Conservation (phyloP, 345 rosid genomes). For the Eucalyptus curtisii region DNA sequence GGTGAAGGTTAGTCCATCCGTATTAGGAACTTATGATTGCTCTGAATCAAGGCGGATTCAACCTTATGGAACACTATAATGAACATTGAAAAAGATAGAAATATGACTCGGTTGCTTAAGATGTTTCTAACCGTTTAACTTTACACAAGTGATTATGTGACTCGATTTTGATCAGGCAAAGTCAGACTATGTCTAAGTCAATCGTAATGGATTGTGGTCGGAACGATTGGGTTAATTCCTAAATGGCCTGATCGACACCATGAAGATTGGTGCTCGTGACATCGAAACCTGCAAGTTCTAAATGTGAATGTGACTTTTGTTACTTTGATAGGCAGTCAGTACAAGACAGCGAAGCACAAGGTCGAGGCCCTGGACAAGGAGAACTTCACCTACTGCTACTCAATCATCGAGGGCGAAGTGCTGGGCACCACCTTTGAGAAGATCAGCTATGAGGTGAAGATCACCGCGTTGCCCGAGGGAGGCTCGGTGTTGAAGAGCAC, state of each 20-base stretch:
- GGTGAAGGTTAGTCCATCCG: neutral
- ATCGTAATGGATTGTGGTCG: neutral
- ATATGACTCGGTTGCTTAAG: neutral
- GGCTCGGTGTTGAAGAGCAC: conserved; percentile 2
- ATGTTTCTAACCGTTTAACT: neutral
- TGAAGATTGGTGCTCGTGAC: neutral
- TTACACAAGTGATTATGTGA: neutral
- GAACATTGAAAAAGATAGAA: neutral
- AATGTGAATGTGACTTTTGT: neutral
- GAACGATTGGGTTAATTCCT: neutral
- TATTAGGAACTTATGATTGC: no score
- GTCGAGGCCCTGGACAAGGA: conserved; percentile 21
- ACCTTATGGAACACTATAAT: neutral
- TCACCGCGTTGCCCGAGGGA: neutral
- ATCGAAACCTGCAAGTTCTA: neutral
- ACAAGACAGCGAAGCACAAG: conserved; percentile 18
- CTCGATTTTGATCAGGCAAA: neutral
- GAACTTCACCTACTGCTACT: conserved; percentile 1
- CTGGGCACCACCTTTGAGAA: neutral
- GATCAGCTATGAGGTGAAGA: neutral
- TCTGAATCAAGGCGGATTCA: neutral
- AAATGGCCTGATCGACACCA: neutral
- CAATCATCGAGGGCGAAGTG: conserved; percentile 10
- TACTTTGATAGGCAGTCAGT: neutral
- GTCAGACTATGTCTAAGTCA: neutral